A percentile compares a stretch with the other conserved stretches of the same genome.
phyloP scores from a whole-genome alignment of 1,139 yeast genomes.

The Protomyces macrosporus region DNA sequence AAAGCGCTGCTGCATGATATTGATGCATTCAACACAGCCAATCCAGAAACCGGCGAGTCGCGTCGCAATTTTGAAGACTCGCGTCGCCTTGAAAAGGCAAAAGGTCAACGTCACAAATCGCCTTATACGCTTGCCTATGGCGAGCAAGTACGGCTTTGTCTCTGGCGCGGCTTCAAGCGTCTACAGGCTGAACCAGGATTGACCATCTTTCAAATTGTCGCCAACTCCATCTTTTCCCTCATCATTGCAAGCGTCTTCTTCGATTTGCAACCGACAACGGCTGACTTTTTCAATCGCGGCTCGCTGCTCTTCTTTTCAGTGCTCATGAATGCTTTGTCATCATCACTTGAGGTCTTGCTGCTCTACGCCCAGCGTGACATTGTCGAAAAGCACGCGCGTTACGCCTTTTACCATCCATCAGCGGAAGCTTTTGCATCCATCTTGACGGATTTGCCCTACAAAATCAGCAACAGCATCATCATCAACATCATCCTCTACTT shows the following conservation, averaged over 20 bases:
- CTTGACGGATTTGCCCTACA: constrained; percentile 41
- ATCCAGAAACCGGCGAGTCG: constrained; percentile 26
- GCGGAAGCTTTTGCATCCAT: constrained; percentile 44
- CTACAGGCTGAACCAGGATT: constrained; percentile 62
- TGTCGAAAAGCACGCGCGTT: constrained; percentile 44
- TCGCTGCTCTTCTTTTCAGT: constrained; percentile 44
- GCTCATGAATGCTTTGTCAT: constrained; percentile 43
- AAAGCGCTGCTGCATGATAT: constrained; percentile 42
- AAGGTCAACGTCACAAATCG: constrained; percentile 40
- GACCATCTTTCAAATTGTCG: constrained; percentile 53
- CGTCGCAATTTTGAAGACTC: constrained; percentile 5
- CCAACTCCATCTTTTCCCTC: constrained; percentile 69
- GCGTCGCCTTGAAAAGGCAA: constrained; percentile 36
- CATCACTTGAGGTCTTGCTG: constrained; percentile 44
- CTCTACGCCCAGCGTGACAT: constrained; percentile 43
- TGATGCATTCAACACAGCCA: constrained; percentile 38
- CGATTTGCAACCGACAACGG: constrained; percentile 48
- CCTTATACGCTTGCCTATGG: constrained; percentile 38
- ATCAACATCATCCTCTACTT: constrained; percentile 43
- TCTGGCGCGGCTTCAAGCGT: constrained; percentile 60
- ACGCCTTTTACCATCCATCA: constrained; percentile 46
- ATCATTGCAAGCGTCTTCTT: constrained; percentile 70
- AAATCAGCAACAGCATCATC: constrained; percentile 36
- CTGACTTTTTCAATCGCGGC: constrained; percentile 52
- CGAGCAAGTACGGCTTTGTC: constrained; percentile 46